Evolutionary conservation across 2,329 filamentous ascomycete species (phyloP).

Genomic region (Trichoderma hamatum): DNA sequence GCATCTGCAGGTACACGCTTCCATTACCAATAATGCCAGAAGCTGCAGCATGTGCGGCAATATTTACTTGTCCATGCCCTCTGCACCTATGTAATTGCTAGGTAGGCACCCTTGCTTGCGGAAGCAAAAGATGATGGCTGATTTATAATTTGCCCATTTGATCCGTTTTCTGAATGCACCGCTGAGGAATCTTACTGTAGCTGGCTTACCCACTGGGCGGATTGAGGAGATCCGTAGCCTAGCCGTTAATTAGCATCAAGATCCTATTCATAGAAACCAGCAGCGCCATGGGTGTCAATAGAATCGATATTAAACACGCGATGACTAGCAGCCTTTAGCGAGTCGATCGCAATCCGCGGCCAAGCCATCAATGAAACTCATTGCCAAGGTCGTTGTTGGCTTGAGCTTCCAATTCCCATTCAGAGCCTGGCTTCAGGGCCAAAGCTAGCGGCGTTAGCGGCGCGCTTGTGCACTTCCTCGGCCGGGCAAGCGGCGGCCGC

Average conservation of each 20-base stretch:
- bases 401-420: not conserved
- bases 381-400: not conserved
- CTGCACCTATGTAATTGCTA: not conserved
- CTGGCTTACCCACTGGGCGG: no score
- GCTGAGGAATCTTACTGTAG: no score
- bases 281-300: not conserved
- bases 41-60: not conserved
- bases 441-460: not conserved
- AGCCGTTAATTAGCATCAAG: not conserved
- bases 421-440: not conserved
- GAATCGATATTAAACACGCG: not conserved
- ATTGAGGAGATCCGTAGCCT: not conserved
- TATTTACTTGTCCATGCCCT: not conserved
- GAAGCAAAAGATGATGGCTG: not conserved
- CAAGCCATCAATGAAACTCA: not conserved
- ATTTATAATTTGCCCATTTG: not conserved
- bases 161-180: no score
- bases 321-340: not conserved
- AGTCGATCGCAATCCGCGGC: not conserved
- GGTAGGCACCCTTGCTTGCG: not conserved
- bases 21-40: not conserved
- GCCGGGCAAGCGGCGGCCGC: constrained; percentile 4
- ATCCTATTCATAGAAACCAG: not conserved
- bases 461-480: not conserved
- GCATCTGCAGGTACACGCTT: not conserved